Conservation (phyloP, 1,284 basidiomycete species). For the Fomes fomentarius region DNA sequence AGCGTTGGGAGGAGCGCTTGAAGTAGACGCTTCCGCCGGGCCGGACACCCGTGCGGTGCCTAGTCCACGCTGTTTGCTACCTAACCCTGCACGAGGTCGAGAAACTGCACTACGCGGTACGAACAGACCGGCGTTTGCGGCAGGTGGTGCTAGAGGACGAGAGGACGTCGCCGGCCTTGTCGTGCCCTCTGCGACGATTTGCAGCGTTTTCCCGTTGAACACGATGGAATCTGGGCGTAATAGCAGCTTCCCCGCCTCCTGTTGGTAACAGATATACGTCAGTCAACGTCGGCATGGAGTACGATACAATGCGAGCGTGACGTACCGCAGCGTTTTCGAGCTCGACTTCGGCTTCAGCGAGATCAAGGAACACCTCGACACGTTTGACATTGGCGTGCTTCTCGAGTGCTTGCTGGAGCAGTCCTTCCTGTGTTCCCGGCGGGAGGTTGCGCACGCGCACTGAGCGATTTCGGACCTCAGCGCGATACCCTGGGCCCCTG, state of each 20-base stretch:
- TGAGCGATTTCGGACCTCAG: conserved; percentile 70
- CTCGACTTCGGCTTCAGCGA: conserved; percentile 77
- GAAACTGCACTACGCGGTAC: conserved; percentile 66
- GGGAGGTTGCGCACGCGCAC: conserved; percentile 81
- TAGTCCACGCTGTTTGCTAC: conserved; percentile 45
- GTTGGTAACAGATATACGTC: not conserved
- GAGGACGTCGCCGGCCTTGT: conserved; percentile 29
- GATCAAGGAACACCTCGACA: conserved; percentile 74
- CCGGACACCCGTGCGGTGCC: conserved; percentile 27
- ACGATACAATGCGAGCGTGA: conserved; percentile 19
- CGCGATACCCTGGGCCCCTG: conserved; percentile 44
- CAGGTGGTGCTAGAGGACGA: conserved; percentile 40
- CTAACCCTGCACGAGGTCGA: conserved; percentile 71
- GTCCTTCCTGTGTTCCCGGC: conserved; percentile 75
- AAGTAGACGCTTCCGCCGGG: not conserved
- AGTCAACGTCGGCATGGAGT: not conserved
- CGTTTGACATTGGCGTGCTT: conserved; percentile 75
- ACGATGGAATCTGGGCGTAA: conserved; percentile 68
- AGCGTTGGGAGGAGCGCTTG: conserved; percentile 10
- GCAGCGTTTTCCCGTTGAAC: conserved; percentile 61
- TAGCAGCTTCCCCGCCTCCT: conserved; percentile 83
- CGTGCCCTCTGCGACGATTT: conserved; percentile 57
- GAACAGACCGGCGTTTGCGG: conserved; percentile 53
- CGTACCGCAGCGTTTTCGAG: conserved; percentile 74
- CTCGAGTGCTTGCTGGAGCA: conserved; percentile 87